Base-by-base conservation (phyloP, 2,329 filamentous ascomycete species). In the Didymella lethalis region DNA sequence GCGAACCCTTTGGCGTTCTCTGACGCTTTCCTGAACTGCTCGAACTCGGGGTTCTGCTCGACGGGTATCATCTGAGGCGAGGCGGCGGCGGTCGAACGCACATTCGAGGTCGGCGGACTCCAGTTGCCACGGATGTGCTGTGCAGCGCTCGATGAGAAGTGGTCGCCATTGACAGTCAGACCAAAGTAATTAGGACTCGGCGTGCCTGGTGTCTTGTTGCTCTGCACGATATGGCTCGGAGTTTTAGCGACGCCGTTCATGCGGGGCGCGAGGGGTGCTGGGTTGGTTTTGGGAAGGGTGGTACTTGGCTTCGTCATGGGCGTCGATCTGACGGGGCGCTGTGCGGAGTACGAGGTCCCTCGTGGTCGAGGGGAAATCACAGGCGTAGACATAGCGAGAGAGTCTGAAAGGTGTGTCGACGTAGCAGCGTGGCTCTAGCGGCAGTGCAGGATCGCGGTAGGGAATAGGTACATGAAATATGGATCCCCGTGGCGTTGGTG, bases 131-230 rank as follows among this genome's bases (percentile, higher is more conserved):
- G 86, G 1, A 88, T 83, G 62, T 90, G 82, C 32, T 83, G 82
- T 4, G 83, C 85, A 25, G 79, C 78, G 62, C 78, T 81, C 2
- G 88, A 89, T 52, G 89, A 88, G 61, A 88, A 84, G 25, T 85
- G 82, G 61, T 91, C 87, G 54, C 78, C 82, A 45, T 80, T 77
- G 62, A 91, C 80, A 29, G 88, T 82, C 59, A 96, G 86, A 55
- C 90, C 91, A 75, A 97, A 97, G 77, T 97, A 97, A 75, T 93
- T 96, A 12, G 92, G 91, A 73, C 91, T 94, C 25, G 83, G 75
- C 4, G 72, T 76, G 43, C 68, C 67, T 4, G 71, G 67, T n/a
- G 70, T 65, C 46, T 75, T 73, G 38, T 60, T 57, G 55, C 61
- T 68, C 14, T 69, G 60, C 18, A 57, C 60, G 26, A 70, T 64